Evolutionary conservation across 2,329 filamentous ascomycete species (phyloP).

Genomic region (Scytalidium lignicola): DNA sequence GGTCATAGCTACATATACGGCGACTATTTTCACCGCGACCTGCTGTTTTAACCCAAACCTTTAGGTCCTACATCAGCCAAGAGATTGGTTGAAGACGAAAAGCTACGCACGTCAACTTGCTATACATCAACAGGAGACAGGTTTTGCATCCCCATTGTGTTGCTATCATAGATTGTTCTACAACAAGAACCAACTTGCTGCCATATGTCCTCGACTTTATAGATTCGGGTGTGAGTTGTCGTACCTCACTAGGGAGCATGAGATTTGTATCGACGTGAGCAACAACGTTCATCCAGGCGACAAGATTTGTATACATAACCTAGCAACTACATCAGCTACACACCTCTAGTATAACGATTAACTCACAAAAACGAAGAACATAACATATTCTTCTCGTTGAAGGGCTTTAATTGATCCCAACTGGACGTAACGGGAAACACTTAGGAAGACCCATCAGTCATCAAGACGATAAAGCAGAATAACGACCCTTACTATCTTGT

Average conservation of each 20-base stretch:
- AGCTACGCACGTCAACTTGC: slow-evolving; percentile 43
- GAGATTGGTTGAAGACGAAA: background rate
- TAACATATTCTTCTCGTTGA: slow-evolving; percentile 51
- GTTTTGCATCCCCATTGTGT: slow-evolving; percentile 52
- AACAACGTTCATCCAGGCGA: slow-evolving; percentile 50
- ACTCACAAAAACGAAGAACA: slow-evolving; percentile 47
- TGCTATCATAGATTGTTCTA: slow-evolving; percentile 57
- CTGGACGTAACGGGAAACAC: slow-evolving; percentile 34
- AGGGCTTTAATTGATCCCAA: slow-evolving; percentile 42
- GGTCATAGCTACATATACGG: slow-evolving; percentile 40
- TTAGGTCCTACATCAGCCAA: background rate
- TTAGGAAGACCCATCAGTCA: slow-evolving; percentile 9
- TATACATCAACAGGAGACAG: slow-evolving; percentile 53
- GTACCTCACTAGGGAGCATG: slow-evolving; percentile 43
- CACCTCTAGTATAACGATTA: background rate
- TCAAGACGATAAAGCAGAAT: background rate
- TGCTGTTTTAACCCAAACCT: slow-evolving; percentile 43
- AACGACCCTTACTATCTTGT: slow-evolving; percentile 33
- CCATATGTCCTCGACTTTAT: slow-evolving; percentile 31
- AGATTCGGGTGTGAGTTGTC: slow-evolving; percentile 37
- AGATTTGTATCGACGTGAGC: slow-evolving; percentile 54
- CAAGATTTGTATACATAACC: slow-evolving; percentile 48
- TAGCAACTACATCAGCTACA: slow-evolving; percentile 16
- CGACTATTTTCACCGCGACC: slow-evolving; percentile 42
- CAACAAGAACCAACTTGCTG: slow-evolving; percentile 58